These are phyloP conservation scores for Metroxylon sagu DNA, from an alignment of 176 grass and related monocot genomes.

Conservation along the genomic window DNA sequence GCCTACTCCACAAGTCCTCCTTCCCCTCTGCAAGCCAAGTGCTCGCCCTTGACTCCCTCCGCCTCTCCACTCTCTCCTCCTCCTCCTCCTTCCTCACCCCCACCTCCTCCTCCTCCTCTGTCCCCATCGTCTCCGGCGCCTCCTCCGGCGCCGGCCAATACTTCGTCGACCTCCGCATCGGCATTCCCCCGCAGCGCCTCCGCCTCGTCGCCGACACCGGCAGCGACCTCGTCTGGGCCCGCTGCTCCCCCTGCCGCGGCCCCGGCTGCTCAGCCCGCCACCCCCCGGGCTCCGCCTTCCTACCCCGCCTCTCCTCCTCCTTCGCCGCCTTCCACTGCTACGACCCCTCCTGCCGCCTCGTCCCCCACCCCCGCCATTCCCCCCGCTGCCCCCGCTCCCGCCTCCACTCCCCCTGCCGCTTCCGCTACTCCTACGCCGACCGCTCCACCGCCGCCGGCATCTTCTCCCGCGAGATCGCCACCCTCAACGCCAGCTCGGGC, in stretches of 20 bases:
- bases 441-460: conserved; percentile 2
- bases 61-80: not conserved
- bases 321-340: conserved; percentile 7
- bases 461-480: conserved; percentile 4
- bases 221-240: conserved; percentile 7
- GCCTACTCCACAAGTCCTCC: not conserved
- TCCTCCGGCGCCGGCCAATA: conserved; percentile 2
- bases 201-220: conserved; percentile 1
- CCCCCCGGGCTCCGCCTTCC: not conserved
- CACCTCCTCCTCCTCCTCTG: not conserved
- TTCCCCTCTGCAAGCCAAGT: not conserved
- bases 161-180: not conserved
- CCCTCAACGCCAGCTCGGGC: not conserved
- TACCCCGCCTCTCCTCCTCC: conserved; percentile 10
- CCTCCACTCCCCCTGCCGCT: conserved; percentile 12
- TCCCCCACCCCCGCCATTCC: conserved; percentile 2
- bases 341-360: conserved; percentile 4
- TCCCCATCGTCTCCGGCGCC: not conserved
- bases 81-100: not conserved
- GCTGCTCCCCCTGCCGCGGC: conserved; percentile 1
- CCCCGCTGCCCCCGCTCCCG: not conserved
- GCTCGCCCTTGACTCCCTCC: conserved; percentile 5
- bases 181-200: not conserved
- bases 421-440: conserved; percentile 15
- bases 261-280: not conserved